phyloP scores from a whole-genome alignment of 129 eudicot species.

The Saussurea involucrata region DNA sequence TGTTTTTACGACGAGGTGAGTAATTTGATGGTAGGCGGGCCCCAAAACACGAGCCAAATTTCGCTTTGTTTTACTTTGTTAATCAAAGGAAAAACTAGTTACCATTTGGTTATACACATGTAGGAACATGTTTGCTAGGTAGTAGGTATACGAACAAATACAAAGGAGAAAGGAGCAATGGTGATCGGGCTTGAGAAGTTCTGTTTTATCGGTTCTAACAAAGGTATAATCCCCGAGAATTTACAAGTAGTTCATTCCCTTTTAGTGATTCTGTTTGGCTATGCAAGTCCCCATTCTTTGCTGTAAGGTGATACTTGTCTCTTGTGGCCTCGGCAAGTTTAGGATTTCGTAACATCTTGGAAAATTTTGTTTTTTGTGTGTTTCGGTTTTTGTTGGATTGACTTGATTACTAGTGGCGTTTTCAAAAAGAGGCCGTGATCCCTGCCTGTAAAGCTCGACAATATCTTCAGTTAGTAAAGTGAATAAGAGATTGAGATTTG shows the following conservation, averaged over 20 bases:
- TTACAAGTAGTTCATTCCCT: constrained; percentile 36
- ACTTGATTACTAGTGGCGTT: constrained; percentile 18
- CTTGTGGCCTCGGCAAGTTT: constrained; percentile 21
- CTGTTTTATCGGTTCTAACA: constrained; percentile 35
- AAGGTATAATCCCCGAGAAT: constrained; percentile 50
- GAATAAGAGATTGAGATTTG: background rate
- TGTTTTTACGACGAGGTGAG: background rate
- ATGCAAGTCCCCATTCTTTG: constrained; percentile 48
- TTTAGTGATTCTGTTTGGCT: constrained; percentile 55
- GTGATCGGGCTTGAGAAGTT: constrained; percentile 32
- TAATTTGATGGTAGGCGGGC: background rate
- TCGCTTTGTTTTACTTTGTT: background rate
- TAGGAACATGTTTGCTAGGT: constrained; percentile 39
- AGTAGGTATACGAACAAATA: constrained; percentile 52
- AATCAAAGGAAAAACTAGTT: background rate
- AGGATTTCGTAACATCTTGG: constrained; percentile 22
- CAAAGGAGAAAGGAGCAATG: constrained; percentile 64
- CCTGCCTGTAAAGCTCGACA: constrained; percentile 42
- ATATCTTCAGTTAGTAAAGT: constrained; percentile 3
- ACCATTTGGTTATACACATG: constrained; percentile 30
- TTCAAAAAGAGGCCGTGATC: constrained; percentile 39
- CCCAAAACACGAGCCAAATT: background rate
- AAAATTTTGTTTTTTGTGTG: constrained; percentile 18
- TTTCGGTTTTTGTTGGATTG: constrained; percentile 7
- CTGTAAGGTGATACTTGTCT: constrained; percentile 76